Evolutionary conservation across 1,139 yeast genomes (phyloP).

Genomic region (Debaryomycetaceae sp.): DNA sequence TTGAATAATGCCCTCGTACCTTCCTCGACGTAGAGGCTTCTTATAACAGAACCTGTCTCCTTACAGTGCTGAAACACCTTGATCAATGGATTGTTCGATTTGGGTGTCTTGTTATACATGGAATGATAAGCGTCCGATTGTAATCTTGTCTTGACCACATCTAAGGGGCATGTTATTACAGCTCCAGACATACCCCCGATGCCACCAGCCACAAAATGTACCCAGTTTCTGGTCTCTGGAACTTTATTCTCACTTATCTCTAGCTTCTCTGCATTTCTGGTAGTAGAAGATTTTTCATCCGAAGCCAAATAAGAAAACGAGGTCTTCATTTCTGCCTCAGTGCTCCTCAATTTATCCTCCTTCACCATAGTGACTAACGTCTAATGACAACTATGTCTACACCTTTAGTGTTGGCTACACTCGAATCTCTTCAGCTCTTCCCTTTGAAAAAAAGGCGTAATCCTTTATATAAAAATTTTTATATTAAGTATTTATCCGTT

Average conservation of each 20-base stretch:
- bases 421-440: not conserved
- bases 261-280: slow-evolving; percentile 25
- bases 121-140: slow-evolving; percentile 76
- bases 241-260: slow-evolving; percentile 6
- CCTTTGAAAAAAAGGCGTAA: not conserved
- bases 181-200: slow-evolving; percentile 98
- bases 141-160: slow-evolving; percentile 91
- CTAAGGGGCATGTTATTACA: slow-evolving; percentile 87
- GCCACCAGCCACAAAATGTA: slow-evolving; percentile 99
- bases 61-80: slow-evolving; percentile 66
- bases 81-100: slow-evolving; percentile 35
- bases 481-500: not conserved
- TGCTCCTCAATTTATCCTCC: slow-evolving; percentile 14
- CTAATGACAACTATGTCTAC: not conserved
- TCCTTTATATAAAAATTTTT: not conserved
- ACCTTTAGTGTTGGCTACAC: not conserved
- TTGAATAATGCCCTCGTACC: slow-evolving; percentile 85
- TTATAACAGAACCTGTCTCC: slow-evolving; percentile 76
- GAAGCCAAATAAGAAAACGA: slow-evolving; percentile 64
- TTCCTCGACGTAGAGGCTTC: slow-evolving; percentile 66
- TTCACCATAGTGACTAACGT: slow-evolving; percentile 1
- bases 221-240: slow-evolving; percentile 70
- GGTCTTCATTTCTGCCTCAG: slow-evolving; percentile 54
- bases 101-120: slow-evolving; percentile 39
- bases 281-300: slow-evolving; percentile 60